Evolutionary conservation across 306 rosid species (phyloP), one percentile per base, ranked within the genome.

Genomic region (Alnus glutinosa): DNA sequence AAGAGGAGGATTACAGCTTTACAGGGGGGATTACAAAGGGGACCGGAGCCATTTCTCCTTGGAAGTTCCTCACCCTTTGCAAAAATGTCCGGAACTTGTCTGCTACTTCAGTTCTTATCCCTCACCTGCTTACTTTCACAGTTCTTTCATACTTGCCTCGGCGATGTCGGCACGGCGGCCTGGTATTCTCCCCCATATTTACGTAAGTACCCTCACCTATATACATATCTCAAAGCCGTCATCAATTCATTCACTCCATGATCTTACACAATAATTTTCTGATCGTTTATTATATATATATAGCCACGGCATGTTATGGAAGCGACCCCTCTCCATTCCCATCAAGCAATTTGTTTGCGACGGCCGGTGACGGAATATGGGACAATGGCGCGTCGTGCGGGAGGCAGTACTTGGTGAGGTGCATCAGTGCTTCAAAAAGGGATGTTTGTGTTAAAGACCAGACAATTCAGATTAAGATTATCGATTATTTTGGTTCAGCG

Each of bases 351-450:
- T 68, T 91, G 74, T 91, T 93, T 15, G 98, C 81, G 69, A 91
- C 88, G 55, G 94, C 94, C 0, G 94, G 92, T 36, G 97, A 93
- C 10, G 97, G 92, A 72, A 88, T 93, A 63, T 93, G 98, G 98
- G 97, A 93, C 70, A 93, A 93, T 58, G 98, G 98, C 18, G 98
- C 98, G 1, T 86, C 97, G 1, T 93, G 98, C 66, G 98, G 98
- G 37, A 91, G 98, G 73, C 89, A 93, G 78, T 93, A 91, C 39
- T 37, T 84, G 70, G 97, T 91, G 52, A 87, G 98, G 19, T 93
- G 98, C 75, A 84, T 93, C 11, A 89, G 98, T 70, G 97, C 98
- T 1, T 86, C 88, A 54, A 8, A 61, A 61, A 86, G 90, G 4
- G 76, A 80, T 42, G 85, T 89, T 15, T 91, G 98, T 74, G 23